Evolutionary conservation across 140 eudicot genomes (phyloP), one percentile per base, ranked within the genome.

Genomic region (Oenanthe javanica): DNA sequence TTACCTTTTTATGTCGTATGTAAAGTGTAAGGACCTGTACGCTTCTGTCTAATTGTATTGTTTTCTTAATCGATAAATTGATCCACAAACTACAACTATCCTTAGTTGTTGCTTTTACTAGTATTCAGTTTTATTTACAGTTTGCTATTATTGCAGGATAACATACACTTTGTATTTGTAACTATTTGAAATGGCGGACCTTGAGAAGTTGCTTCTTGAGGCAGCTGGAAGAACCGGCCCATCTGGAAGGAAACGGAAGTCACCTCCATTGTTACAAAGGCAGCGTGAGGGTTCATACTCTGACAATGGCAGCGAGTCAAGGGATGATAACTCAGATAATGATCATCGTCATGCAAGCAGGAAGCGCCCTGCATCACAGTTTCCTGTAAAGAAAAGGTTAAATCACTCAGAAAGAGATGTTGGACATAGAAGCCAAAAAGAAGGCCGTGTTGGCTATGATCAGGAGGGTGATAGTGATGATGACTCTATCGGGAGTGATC

Each of bases 141-240:
- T 23, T 25, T 82, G 47, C 52, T 27, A 79, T 57, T 21, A 25
- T 40, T 82, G 86, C 86, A 87, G 88, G 88, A 71, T 25, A 55
- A 23, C n/a, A 21, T 8, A 51, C 38, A n/a, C 36, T 42, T 21
- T 23, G 6, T 48, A 27, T 36, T 63, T 47, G 50, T 31, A 55
- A 21, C 7, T 38, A 38, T 63, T 40, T 54, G n/a, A 45, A 48
- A 94, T 94, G 97, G 92, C 86, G 10, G 97, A 94, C 48, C 86
- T 95, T 80, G 91, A 92, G 51, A 85, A 92, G 61, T 84, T 95
- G 93, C 97, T 95, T 79, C 93, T 95, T 72, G 93, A 95, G 87
- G 97, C 99, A 72, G 99, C 99, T 42, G 97, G 97, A 75, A 88
- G 93, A 85, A 86, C 89, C 13, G 86, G 82, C 27, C 54, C 67